Percentiles rank a stretch among this genome's conserved stretches.
phyloP scores from a whole-genome alignment of 228 moss, liverwort and hornwort genomes.

The Sphagnum magellanicum region DNA sequence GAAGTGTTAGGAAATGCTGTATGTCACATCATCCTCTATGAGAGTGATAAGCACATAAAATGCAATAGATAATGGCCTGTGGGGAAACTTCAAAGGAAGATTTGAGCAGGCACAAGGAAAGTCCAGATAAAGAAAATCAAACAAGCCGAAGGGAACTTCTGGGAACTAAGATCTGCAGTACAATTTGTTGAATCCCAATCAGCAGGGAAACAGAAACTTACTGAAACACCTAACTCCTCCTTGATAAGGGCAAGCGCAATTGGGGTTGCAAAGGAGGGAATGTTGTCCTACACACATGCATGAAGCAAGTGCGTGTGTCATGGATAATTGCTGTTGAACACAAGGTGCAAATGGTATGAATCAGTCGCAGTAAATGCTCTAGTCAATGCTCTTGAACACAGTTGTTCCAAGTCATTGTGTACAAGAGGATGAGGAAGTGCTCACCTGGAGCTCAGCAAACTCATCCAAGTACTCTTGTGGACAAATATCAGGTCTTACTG shows the following conservation, averaged over 20 bases:
- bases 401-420: too few species aligned
- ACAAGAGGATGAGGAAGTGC: background rate
- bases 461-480: constrained; percentile 65
- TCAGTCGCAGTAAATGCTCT: background rate
- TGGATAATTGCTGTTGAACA: background rate
- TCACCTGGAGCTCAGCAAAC: constrained; percentile 58
- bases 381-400: too few species aligned
- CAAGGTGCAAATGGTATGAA: background rate
- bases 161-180: too few species aligned
- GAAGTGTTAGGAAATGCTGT: background rate
- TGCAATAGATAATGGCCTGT: too few species aligned
- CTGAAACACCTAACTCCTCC: constrained; percentile 59
- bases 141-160: too few species aligned
- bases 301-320: background rate
- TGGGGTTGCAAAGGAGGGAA: constrained; percentile 55
- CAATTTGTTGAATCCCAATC: constrained; percentile 1
- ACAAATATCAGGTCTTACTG: constrained; percentile 65
- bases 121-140: too few species aligned
- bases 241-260: constrained; percentile 60
- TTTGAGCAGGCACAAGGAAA: background rate
- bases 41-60: too few species aligned
- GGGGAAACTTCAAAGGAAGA: too few species aligned
- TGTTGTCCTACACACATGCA: constrained; percentile 45
- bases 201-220: constrained; percentile 13
- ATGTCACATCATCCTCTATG: background rate